Base-by-base conservation (phyloP, 306 rosid species). In the Cicer bijugum region DNA sequence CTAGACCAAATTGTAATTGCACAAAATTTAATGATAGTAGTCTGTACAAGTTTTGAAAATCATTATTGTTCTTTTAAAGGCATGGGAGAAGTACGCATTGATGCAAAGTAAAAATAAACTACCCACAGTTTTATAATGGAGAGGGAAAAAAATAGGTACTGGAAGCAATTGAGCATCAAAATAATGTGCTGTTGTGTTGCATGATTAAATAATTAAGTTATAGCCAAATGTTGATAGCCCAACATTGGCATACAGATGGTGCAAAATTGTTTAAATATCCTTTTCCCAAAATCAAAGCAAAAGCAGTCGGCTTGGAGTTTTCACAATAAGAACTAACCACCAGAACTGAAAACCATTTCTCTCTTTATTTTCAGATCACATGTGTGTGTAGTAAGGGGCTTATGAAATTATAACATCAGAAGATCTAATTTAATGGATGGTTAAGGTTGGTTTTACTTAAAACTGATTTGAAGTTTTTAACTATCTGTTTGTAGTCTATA, bases 1-100 rank as follows among this genome's bases (percentile, higher is more conserved):
- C 16, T 8, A 46, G 58, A 51, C 77, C 35, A 51, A 12, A 45
- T 55, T 62, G 78, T 35, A 43, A 46, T 63, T 64, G 52, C 39
- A 67, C 38, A 66, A 56, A 53, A 38, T 62, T 45, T 17, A 40
- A 46, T 6, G 48, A 53, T n/a, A 44, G 17, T 10, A 16, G 19
- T 33, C 48, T 12, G 15, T 12, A 53, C 55, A 37, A n/a, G 19
- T 66, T 39, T 39, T n/a, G 53, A 67, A 35, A 57, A 50, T 10
- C 42, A 12, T 55, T 47, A 53, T 12, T 45, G 43, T 19, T 35
- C 42, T 70, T 63, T 72, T 23, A 43, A 72, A 39, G 35, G 4
- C 42, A 17, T 20, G 2, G 65, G 44, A 12, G 57, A 75, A 10
- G 40, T 53, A 33, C 35, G 37, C 15, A 10, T 9, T 12, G 15